These are phyloP conservation scores for Marasmius tenuissimus DNA, from an alignment of 1,284 basidiomycete genomes.

Conservation along the genomic window DNA sequence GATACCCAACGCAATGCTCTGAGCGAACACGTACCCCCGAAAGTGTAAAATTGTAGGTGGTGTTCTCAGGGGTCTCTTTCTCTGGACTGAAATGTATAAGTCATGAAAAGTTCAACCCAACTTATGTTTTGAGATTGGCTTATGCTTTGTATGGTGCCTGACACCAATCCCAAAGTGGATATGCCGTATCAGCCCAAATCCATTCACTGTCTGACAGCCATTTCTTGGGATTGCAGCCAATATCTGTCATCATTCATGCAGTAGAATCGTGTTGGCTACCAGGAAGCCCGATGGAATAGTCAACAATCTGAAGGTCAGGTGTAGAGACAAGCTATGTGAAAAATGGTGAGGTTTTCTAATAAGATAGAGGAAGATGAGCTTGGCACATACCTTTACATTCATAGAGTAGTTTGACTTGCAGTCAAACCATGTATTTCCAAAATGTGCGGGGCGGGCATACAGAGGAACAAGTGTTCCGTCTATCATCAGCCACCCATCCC, in stretches of 20 bases:
- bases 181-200: constrained; percentile 16
- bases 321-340: constrained; percentile 16
- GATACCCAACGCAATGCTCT: constrained; percentile 32
- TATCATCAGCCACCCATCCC: constrained; percentile 23
- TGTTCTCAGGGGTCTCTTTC: constrained; percentile 22
- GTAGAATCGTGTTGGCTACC: constrained; percentile 20
- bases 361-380: background rate
- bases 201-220: constrained; percentile 1
- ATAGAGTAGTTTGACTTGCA: constrained; percentile 28
- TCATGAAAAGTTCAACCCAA: constrained; percentile 24
- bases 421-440: constrained; percentile 26
- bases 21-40: constrained; percentile 28
- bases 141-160: constrained; percentile 19
- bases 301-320: constrained; percentile 19
- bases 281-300: constrained; percentile 21
- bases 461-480: constrained; percentile 28
- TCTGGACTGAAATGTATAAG: constrained; percentile 16
- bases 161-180: constrained; percentile 22
- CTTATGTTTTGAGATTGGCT: constrained; percentile 18
- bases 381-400: constrained; percentile 25
- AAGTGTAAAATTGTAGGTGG: constrained; percentile 27
- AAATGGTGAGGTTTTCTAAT: too few relatives aligned
- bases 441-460: constrained; percentile 16
- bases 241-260: constrained; percentile 10
- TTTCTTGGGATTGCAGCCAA: background rate